Conservation (phyloP, 169 alveolate genomes). For the Cryptosporidium parvum region DNA sequence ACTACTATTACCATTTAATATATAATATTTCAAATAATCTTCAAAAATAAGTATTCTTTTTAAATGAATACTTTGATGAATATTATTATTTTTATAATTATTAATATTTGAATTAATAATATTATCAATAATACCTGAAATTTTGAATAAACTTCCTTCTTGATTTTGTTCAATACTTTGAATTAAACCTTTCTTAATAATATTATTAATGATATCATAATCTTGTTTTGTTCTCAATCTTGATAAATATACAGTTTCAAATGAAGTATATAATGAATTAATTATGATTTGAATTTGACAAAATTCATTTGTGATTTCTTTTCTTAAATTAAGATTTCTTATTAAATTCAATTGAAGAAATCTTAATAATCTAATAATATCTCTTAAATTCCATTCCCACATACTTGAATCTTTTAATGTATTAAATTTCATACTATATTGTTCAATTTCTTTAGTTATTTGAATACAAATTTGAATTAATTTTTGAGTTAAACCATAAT, state of each 20-base stretch:
- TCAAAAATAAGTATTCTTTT: no score
- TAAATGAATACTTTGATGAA: no score
- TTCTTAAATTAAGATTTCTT: background rate
- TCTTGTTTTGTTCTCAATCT: slow-evolving; percentile 18
- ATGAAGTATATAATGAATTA: slow-evolving; percentile 7
- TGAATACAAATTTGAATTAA: slow-evolving; percentile 32
- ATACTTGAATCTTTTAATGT: slow-evolving; percentile 79
- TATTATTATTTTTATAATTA: no score
- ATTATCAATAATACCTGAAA: background rate
- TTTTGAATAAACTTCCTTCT: background rate
- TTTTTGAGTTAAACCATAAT: background rate
- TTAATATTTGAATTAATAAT: background rate
- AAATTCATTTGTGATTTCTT: background rate
- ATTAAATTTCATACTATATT: slow-evolving; percentile 24
- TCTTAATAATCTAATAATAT: slow-evolving; percentile 72
- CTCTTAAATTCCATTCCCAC: slow-evolving; percentile 88
- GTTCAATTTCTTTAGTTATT: slow-evolving; percentile 76
- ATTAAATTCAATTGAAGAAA: slow-evolving; percentile 33
- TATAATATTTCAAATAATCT: background rate
- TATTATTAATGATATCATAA: background rate
- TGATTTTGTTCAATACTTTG: background rate
- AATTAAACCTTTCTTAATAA: background rate
- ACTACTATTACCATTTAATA: background rate
- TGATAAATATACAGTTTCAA: slow-evolving; percentile 44
- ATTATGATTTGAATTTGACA: background rate